These are phyloP conservation scores for Chloranthus sessilifolius DNA, from an alignment of 164 flowering plant species.

Conservation along the genomic window DNA sequence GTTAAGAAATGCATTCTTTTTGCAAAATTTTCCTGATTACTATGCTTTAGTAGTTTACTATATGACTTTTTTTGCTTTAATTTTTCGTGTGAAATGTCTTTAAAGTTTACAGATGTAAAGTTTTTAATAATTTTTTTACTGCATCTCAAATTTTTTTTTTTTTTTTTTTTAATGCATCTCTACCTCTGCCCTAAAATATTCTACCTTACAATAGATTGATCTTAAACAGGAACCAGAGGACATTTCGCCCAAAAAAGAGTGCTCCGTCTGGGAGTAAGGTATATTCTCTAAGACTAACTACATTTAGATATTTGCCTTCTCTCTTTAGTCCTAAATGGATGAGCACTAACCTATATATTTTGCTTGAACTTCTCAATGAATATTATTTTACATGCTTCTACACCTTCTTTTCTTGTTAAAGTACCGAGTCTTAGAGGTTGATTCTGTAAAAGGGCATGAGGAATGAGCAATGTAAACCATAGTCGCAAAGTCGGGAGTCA, in stretches of 20 bases:
- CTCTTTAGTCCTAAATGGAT: not conserved
- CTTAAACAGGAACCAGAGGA: slow-evolving; percentile 73
- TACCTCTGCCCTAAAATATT: too few species aligned
- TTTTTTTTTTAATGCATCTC: slow-evolving; percentile 4
- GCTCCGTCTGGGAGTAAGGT: slow-evolving; percentile 99
- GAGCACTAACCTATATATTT: slow-evolving; percentile 1
- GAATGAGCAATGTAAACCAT: too few species aligned
- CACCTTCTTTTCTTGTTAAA: not conserved
- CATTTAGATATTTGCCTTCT: not conserved
- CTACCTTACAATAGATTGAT: slow-evolving; percentile 6
- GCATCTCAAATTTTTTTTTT: not conserved
- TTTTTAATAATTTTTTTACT: too few species aligned
- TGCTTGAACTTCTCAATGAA: too few species aligned
- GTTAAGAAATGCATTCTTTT: too few species aligned
- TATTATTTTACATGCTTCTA: slow-evolving; percentile 4
- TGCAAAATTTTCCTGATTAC: too few species aligned
- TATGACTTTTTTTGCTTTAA: too few species aligned
- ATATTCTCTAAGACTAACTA: slow-evolving; percentile 6
- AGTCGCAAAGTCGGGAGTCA: too few species aligned
- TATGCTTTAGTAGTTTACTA: too few species aligned
- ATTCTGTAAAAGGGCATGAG: too few species aligned
- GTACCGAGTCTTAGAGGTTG: not conserved
- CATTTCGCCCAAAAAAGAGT: slow-evolving; percentile 95
- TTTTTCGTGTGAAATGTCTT: too few species aligned
- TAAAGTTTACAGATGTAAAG: too few species aligned